These are phyloP conservation scores for Periconia sp. DNA, from an alignment of 2,329 filamentous ascomycete genomes.

Conservation along the genomic window DNA sequence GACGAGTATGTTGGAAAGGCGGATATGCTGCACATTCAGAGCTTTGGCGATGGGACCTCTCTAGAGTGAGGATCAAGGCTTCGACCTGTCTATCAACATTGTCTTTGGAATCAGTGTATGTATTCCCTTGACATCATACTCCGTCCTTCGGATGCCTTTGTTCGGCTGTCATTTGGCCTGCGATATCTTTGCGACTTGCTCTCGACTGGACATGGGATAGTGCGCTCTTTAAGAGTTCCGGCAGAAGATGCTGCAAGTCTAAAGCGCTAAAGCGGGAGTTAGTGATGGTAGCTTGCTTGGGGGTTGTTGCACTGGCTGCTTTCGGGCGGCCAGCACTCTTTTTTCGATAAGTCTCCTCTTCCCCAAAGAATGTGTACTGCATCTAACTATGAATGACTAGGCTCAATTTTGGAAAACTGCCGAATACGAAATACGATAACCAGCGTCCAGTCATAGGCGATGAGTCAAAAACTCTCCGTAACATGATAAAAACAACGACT, in stretches of 20 bases:
- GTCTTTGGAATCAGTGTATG: constrained; percentile 14
- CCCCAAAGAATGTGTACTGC: constrained; percentile 19
- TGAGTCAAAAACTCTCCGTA: neutral
- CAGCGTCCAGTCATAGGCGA: neutral
- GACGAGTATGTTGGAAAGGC: constrained; percentile 3
- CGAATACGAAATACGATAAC: neutral
- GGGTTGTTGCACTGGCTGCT: constrained; percentile 20
- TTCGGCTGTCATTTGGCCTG: constrained; percentile 10
- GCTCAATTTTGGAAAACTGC: neutral
- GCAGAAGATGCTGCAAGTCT: constrained; percentile 6
- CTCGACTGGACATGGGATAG: constrained; percentile 22
- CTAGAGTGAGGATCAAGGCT: constrained; percentile 45
- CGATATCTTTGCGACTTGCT: constrained; percentile 12
- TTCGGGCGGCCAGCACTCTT: constrained; percentile 24
- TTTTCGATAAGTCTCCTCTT: constrained; percentile 47
- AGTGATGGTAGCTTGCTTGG: constrained; percentile 14
- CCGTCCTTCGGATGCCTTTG: constrained; percentile 10
- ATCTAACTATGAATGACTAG: constrained; percentile 16
- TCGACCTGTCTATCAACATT: constrained; percentile 40
- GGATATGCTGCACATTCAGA: constrained; percentile 11
- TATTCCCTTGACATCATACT: constrained; percentile 7
- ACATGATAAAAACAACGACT: no score
- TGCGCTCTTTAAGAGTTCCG: constrained; percentile 2
- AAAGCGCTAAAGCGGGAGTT: constrained; percentile 21
- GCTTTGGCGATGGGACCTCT: constrained; percentile 37